Evolutionary conservation across 345 rosid species (phyloP).

Genomic region (Xanthoceras sorbifolium): DNA sequence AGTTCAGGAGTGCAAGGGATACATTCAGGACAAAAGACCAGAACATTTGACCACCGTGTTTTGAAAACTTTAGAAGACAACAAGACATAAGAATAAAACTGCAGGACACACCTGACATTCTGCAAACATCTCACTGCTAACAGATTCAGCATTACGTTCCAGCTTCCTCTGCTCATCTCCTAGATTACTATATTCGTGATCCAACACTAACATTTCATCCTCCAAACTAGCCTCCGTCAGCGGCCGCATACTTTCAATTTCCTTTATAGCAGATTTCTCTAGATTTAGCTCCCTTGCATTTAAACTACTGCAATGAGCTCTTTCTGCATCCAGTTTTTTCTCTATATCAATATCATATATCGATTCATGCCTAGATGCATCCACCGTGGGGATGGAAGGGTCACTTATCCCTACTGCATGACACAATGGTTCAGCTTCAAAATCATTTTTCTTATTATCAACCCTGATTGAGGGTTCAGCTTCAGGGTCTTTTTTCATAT

Average conservation of each 20-base stretch:
- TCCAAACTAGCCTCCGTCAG: slow-evolving; percentile 58
- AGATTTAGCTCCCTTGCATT: slow-evolving; percentile 14
- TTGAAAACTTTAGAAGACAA: slow-evolving; percentile 2
- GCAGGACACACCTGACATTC: slow-evolving; percentile 76
- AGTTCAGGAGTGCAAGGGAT: not conserved
- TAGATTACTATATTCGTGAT: slow-evolving; percentile 55
- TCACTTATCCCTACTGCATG: slow-evolving; percentile 32
- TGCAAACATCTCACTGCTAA: slow-evolving; percentile 89
- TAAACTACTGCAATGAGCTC: slow-evolving; percentile 23
- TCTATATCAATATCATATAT: slow-evolving; percentile 25
- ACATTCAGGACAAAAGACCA: not conserved
- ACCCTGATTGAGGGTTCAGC: slow-evolving; percentile 23
- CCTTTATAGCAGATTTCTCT: slow-evolving; percentile 31
- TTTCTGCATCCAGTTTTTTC: slow-evolving; percentile 35
- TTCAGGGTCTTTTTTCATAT: slow-evolving; percentile 31
- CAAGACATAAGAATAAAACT: slow-evolving; percentile 13
- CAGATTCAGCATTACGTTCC: slow-evolving; percentile 93
- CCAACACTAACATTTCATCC: slow-evolving; percentile 67
- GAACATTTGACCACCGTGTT: not conserved
- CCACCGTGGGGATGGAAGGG: slow-evolving; percentile 26
- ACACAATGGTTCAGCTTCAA: slow-evolving; percentile 26
- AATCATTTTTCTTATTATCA: slow-evolving; percentile 29
- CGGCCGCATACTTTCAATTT: slow-evolving; percentile 32
- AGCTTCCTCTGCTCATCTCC: slow-evolving; percentile 86
- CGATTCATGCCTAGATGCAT: slow-evolving; percentile 26